These are phyloP conservation scores for Starmerella ratchasimensis DNA, from an alignment of 805 yeast species.

Conservation along the genomic window DNA sequence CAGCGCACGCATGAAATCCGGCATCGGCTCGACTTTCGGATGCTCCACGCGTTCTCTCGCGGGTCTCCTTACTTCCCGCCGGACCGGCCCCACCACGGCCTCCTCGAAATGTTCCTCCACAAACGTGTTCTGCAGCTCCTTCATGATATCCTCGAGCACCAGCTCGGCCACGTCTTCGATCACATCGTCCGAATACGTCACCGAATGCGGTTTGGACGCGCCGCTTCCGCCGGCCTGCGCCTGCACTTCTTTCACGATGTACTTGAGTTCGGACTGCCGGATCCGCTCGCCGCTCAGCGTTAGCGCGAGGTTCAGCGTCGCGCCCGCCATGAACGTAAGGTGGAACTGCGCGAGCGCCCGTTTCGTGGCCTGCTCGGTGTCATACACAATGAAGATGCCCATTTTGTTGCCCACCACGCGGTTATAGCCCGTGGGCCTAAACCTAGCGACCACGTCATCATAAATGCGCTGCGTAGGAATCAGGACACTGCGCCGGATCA, in stretches of 20 bases:
- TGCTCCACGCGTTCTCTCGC: too few relatives aligned
- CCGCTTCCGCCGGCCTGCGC: neutral
- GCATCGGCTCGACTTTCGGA: too few relatives aligned
- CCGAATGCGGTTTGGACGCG: too few relatives aligned
- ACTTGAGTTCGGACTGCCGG: neutral
- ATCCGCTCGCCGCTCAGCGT: constrained; percentile 6
- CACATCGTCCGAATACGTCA: too few relatives aligned
- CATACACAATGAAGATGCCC: constrained; percentile 9
- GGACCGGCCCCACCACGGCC: neutral
- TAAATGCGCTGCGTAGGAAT: neutral
- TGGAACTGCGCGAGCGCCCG: neutral
- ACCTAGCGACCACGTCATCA: constrained; percentile 1
- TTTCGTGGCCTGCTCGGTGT: neutral
- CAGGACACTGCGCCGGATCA: constrained; percentile 1
- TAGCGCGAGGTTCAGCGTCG: neutral
- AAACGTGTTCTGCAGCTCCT: neutral
- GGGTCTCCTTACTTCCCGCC: too few relatives aligned
- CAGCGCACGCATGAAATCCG: too few relatives aligned
- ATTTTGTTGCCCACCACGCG: constrained; percentile 6
- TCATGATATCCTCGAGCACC: neutral
- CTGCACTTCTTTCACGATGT: neutral
- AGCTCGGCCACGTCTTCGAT: too few relatives aligned
- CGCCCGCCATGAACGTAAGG: neutral
- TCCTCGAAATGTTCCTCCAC: neutral
- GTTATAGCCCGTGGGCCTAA: neutral